These are phyloP conservation scores for Carex kokanica DNA, from an alignment of 176 grass and related monocot genomes.

Conservation along the genomic window DNA sequence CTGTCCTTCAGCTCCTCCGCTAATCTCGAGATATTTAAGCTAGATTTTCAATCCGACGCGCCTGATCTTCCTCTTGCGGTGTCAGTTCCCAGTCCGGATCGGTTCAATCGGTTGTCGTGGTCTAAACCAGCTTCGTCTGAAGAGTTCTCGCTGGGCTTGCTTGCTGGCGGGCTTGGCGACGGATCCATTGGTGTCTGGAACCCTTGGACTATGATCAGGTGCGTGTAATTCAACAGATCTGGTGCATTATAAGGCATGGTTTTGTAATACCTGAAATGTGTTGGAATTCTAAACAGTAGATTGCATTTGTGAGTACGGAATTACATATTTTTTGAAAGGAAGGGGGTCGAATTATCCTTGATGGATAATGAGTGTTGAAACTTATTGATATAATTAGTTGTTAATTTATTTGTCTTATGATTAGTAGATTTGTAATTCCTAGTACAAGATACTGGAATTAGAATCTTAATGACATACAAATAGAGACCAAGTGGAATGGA, in stretches of 20 bases:
- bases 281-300: too few species aligned
- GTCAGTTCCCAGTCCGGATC: conserved; percentile 59
- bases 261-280: not conserved
- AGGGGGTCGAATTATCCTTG: not conserved
- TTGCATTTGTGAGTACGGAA: not conserved
- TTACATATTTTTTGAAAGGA: not conserved
- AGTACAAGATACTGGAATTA: not conserved
- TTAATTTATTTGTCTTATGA: not conserved
- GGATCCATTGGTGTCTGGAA: conserved; percentile 91
- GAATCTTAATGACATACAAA: not conserved
- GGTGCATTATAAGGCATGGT: not conserved
- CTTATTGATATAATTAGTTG: not conserved
- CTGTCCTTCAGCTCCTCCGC: conserved; percentile 66
- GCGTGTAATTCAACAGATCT: conserved; percentile 17
- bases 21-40: conserved; percentile 95
- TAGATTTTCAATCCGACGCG: conserved; percentile 89
- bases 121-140: conserved; percentile 48
- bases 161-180: conserved; percentile 82
- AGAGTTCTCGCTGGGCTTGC: conserved; percentile 68
- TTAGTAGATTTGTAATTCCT: conserved; percentile 14
- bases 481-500: not conserved
- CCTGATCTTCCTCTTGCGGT: conserved; percentile 63
- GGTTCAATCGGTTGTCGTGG: conserved; percentile 94
- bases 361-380: not conserved
- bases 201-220: conserved; percentile 82